Base-by-base conservation (phyloP, 129 eudicot species). In the Centrapalus pauciflorus region DNA sequence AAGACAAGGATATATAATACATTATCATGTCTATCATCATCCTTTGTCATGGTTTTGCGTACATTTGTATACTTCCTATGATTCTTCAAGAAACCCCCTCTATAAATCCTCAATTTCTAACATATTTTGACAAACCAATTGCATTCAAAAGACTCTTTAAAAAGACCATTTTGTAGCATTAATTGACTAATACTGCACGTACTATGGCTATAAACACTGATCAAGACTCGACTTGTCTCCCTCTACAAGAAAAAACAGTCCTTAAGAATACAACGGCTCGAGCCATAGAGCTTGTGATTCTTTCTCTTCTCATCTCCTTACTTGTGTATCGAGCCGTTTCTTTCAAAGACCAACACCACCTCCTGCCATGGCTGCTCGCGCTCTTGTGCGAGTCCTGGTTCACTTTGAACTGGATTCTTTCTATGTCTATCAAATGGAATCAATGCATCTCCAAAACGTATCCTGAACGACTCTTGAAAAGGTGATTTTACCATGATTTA, bases 311-410 rank as follows among this genome's bases (percentile, higher is more conserved):
- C 17, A 12, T 81, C 26, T 68, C 75, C 45, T 30, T 81, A 1
- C 78, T 84, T 26, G 70, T 67, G 21, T 84, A 84, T 68, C 81
- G 86, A 19, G 17, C 68, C 3, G n/a, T 68, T 38, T 21, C 54
- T 26, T 71, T 81, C 48, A 34, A 67, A 55, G 65, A 78, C 59
- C 84, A 81, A 74, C 61, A 72, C 60, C 80, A 78, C 33, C 77
- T 72, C 33, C 45, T 66, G 21, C 64, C 70, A 6, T 78, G 86
- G 84, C 11, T 84, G 0, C 33, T 84, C 0, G 90, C 90, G 4
- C 51, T 84, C 4, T 28, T 81, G 19, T 84, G 90, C 2, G 90
- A 81, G 73, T 77, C 67, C 2, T 81, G 82, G 79, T 84, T 85
- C 48, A 64, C 84, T 30, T 67, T 81, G 64, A 43, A 7, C 4